These are phyloP conservation scores for Candida broadrunensis DNA, from an alignment of 805 yeast genomes.

Conservation along the genomic window DNA sequence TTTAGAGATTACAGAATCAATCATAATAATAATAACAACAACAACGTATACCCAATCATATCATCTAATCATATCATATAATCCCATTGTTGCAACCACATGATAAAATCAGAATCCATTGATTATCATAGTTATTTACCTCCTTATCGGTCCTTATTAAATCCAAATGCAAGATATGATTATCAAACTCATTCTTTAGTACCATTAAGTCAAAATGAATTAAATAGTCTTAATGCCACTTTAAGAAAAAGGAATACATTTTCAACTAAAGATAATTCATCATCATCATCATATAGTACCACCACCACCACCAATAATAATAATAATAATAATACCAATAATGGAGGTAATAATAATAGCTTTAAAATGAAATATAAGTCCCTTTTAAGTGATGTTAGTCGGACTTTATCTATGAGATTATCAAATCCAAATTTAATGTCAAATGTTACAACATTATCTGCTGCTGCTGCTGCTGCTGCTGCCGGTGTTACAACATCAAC, in stretches of 20 bases:
- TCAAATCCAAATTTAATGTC: slow-evolving; percentile 14
- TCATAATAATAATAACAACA: no score
- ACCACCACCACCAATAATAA: slow-evolving; percentile 1
- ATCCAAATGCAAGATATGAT: slow-evolving; percentile 49
- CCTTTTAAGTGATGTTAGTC: slow-evolving; percentile 45
- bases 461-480: not conserved
- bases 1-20: no score
- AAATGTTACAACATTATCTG: not conserved
- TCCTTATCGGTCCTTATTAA: slow-evolving; percentile 51
- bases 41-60: no score
- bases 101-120: slow-evolving; percentile 5
- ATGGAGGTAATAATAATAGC: not conserved
- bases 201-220: slow-evolving; percentile 34
- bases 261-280: not conserved
- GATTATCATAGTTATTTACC: slow-evolving; percentile 39
- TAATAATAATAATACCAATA: not conserved
- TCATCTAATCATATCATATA: no score
- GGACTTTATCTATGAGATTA: slow-evolving; percentile 35
- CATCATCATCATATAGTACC: slow-evolving; percentile 1
- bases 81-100: no score
- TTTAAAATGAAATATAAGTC: slow-evolving; percentile 49
- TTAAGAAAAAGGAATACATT: slow-evolving; percentile 2
- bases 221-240: slow-evolving; percentile 12
- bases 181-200: slow-evolving; percentile 45
- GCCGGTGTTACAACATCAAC: not conserved